Conservation (phyloP, 768 basidiomycete genomes). For the Astraeus odoratus region DNA sequence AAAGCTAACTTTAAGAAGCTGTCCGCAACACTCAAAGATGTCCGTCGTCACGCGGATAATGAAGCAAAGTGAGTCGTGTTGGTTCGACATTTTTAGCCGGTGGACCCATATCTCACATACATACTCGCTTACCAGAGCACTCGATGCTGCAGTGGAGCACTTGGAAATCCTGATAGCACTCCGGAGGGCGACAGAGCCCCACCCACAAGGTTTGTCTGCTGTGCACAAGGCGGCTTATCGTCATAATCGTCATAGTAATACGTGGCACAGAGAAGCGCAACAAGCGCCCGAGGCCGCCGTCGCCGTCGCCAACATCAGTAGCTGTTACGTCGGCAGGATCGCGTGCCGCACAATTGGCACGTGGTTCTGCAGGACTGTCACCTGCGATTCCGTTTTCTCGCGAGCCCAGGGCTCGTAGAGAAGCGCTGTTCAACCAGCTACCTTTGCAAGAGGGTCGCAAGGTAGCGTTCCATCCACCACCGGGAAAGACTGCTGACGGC, state of each 20-base stretch:
- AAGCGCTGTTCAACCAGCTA: constrained; percentile 52
- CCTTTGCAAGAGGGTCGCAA: constrained; percentile 69
- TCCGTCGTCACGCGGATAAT: constrained; percentile 49
- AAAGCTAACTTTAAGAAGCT: constrained; percentile 61
- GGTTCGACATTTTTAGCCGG: neutral
- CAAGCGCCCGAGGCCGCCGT: constrained; percentile 67
- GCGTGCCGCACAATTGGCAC: constrained; percentile 26
- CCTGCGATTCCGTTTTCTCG: constrained; percentile 46
- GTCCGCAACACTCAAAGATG: constrained; percentile 51
- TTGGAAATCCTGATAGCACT: constrained; percentile 66
- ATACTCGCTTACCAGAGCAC: constrained; percentile 41
- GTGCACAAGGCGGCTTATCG: neutral
- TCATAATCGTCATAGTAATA: constrained; percentile 4
- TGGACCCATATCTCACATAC: constrained; percentile 3
- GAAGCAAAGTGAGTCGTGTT: constrained; percentile 51
- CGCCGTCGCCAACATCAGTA: constrained; percentile 54
- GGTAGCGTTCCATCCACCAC: constrained; percentile 73
- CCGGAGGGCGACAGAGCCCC: constrained; percentile 59
- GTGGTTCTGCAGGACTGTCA: constrained; percentile 53
- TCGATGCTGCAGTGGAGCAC: constrained; percentile 65
- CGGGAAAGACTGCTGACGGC: constrained; percentile 42
- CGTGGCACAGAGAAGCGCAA: constrained; percentile 55
- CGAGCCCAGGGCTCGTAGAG: constrained; percentile 61
- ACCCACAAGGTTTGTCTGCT: constrained; percentile 43
- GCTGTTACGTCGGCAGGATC: constrained; percentile 25